These are phyloP conservation scores for Cercophora sp. DNA, from an alignment of 495 filamentous ascomycete species.

Conservation along the genomic window DNA sequence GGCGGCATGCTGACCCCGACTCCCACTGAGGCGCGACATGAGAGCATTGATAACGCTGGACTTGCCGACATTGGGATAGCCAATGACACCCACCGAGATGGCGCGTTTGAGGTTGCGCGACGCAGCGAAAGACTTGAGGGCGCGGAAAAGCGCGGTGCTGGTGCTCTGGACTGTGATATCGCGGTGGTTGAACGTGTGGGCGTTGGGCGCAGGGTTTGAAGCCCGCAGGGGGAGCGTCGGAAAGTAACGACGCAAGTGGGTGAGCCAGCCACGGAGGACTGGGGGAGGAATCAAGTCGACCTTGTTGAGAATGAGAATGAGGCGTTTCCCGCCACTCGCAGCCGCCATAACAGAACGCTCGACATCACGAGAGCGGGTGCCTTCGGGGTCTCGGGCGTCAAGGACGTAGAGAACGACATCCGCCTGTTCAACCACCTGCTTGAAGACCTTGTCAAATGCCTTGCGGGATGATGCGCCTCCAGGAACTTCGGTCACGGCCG, in stretches of 20 bases:
- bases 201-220: slow-evolving; percentile 75
- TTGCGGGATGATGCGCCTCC: slow-evolving; percentile 67
- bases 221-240: slow-evolving; percentile 90
- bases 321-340: slow-evolving; percentile 73
- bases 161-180: slow-evolving; percentile 83
- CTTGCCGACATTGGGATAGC: slow-evolving; percentile 97
- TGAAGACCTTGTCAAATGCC: slow-evolving; percentile 93
- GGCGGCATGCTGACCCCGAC: slow-evolving; percentile 52
- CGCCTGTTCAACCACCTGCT: slow-evolving; percentile 81
- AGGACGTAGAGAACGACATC: slow-evolving; percentile 94
- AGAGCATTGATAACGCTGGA: slow-evolving; percentile 96
- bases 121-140: slow-evolving; percentile 86
- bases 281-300: slow-evolving; percentile 84
- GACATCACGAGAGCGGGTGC: slow-evolving; percentile 84
- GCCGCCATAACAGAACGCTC: slow-evolving; percentile 87
- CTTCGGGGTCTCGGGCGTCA: slow-evolving; percentile 88
- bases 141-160: slow-evolving; percentile 79
- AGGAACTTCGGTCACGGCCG: slow-evolving; percentile 30
- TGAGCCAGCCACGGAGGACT: slow-evolving; percentile 79
- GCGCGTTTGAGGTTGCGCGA: slow-evolving; percentile 80
- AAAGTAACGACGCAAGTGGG: slow-evolving; percentile 83
- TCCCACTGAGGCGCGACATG: slow-evolving; percentile 70
- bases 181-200: slow-evolving; percentile 88
- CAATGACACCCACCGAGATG: slow-evolving; percentile 88
- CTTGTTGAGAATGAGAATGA: slow-evolving; percentile 96